phyloP scores from a whole-genome alignment of 228 moss, liverwort and hornwort species.

The Sphagnum fallax region DNA sequence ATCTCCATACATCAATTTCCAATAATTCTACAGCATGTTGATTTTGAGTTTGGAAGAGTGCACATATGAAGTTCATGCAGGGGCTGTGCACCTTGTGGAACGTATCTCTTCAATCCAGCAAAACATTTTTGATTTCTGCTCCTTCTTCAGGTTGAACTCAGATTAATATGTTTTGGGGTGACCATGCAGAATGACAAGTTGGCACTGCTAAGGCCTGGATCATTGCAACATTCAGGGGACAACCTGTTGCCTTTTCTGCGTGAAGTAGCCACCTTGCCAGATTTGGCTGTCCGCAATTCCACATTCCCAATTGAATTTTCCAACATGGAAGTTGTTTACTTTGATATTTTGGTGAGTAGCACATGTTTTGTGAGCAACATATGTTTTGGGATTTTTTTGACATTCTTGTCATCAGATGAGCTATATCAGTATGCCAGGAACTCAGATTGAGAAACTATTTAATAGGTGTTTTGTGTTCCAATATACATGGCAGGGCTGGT shows the following conservation, averaged over 20 bases:
- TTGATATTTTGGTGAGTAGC: constrained; percentile 51
- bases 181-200: constrained; percentile 56
- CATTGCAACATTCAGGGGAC: constrained; percentile 82
- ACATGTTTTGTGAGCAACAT: not conserved
- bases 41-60: too few relatives aligned
- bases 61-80: too few relatives aligned
- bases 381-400: not conserved
- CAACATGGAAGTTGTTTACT: constrained; percentile 83
- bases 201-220: constrained; percentile 58
- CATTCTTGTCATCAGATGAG: not conserved
- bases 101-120: too few relatives aligned
- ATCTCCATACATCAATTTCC: too few relatives aligned
- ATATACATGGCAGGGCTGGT: constrained; percentile 32
- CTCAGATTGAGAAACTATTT: not conserved
- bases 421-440: not conserved
- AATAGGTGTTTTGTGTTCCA: not conserved
- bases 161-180: not conserved
- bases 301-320: constrained; percentile 39
- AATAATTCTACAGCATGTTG: too few relatives aligned
- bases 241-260: constrained; percentile 77
- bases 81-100: too few relatives aligned
- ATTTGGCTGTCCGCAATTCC: constrained; percentile 44
- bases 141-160: too few relatives aligned
- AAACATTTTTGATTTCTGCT: too few relatives aligned
- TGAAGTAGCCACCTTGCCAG: constrained; percentile 44